These are phyloP conservation scores for Acorus calamus DNA, from an alignment of 106 monocot species.

Conservation along the genomic window DNA sequence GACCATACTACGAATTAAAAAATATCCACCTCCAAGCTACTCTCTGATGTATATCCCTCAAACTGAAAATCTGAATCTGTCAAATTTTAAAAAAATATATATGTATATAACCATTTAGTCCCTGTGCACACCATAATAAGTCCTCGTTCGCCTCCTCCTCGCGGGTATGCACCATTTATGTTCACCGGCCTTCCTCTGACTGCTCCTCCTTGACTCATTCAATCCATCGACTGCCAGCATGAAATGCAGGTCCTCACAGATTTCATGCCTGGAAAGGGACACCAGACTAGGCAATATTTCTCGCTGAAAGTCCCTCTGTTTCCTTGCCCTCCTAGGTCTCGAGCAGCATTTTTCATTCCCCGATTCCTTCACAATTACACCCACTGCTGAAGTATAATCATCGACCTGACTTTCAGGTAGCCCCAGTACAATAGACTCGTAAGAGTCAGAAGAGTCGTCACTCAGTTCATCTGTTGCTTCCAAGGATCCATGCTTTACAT, in stretches of 20 bases:
- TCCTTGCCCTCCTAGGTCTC: constrained; percentile 48
- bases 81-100: no score
- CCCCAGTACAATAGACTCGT: constrained; percentile 39
- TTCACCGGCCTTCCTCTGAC: constrained; percentile 13
- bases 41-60: no score
- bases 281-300: constrained; percentile 77
- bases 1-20: constrained; percentile 6
- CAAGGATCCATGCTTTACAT: background rate
- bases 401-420: constrained; percentile 33
- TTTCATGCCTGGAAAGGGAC: constrained; percentile 72
- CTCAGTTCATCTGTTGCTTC: background rate
- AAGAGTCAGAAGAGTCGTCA: constrained; percentile 51
- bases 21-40: no score
- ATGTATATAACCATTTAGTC: background rate
- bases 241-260: constrained; percentile 71
- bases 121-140: constrained; percentile 12
- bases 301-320: constrained; percentile 64
- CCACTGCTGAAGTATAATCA: constrained; percentile 6
- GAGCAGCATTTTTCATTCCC: constrained; percentile 10
- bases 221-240: constrained; percentile 20
- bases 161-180: constrained; percentile 7
- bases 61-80: no score
- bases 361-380: constrained; percentile 3
- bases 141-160: constrained; percentile 6
- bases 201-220: constrained; percentile 31